Percentiles rank a stretch among this genome's conserved stretches.
These are phyloP conservation scores for Rhynchosporium secalis DNA, from an alignment of 2,329 filamentous ascomycete species.

Conservation along the genomic window DNA sequence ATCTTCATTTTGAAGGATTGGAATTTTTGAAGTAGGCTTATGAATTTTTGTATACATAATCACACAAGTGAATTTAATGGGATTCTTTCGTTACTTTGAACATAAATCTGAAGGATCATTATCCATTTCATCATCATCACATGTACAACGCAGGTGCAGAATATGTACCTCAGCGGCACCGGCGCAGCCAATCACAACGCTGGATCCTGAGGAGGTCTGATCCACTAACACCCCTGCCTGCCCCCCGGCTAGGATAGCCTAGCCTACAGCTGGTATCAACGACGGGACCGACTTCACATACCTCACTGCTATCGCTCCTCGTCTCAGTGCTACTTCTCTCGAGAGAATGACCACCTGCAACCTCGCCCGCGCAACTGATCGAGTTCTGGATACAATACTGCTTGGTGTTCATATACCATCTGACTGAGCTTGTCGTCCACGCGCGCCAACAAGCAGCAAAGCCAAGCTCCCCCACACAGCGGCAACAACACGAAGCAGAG, in stretches of 20 bases:
- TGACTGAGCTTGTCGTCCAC: constrained; percentile 18
- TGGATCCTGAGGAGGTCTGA: too few species aligned
- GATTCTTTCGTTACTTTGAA: too few species aligned
- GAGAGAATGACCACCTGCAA: constrained; percentile 23
- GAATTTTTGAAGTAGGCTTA: too few species aligned
- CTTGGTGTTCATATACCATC: constrained; percentile 18
- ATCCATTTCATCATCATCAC: constrained; percentile 14
- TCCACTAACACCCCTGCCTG: too few species aligned
- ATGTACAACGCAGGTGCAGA: constrained; percentile 7
- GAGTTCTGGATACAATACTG: constrained; percentile 19
- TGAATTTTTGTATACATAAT: too few species aligned
- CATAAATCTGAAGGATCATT: neutral
- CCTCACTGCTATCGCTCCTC: neutral
- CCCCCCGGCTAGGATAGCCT: too few species aligned
- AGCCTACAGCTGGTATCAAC: too few species aligned
- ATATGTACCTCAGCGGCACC: constrained; percentile 11
- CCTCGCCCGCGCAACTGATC: constrained; percentile 5
- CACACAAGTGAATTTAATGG: too few species aligned
- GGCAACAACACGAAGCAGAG: neutral
- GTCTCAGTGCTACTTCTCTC: neutral
- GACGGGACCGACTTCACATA: too few species aligned
- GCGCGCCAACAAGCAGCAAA: constrained; percentile 5
- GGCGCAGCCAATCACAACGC: constrained; percentile 6
- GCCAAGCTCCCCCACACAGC: constrained; percentile 15
- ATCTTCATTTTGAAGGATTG: too few species aligned